Base-by-base conservation (phyloP, 768 basidiomycete genomes). In the Collybia mongolica region DNA sequence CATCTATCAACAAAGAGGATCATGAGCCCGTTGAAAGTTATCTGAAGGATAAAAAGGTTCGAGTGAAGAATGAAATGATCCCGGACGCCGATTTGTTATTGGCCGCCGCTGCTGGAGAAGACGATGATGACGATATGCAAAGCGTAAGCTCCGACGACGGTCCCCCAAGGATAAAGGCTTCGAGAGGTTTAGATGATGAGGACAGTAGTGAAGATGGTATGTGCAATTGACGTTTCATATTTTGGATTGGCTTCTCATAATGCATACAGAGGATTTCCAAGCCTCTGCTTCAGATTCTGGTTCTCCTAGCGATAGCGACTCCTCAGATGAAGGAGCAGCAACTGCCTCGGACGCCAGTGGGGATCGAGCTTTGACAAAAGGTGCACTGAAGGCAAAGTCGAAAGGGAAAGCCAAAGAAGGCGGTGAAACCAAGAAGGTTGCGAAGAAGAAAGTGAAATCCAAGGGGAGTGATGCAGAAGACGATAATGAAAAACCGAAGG, bases 1-100 rank as follows among this genome's bases (percentile, higher is more conserved):
- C 90, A 1, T 90, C 92, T 2, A 87, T 99, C 69, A 90, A 90
- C 70, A 98, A 96, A 70, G 96, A 98, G 64, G 97, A 99, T 62
- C 88, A 93, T 56, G 89, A 90, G 51, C 77, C 82, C 12, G 88
- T 91, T 26, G 90, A 93, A 61, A 75, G 81, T 18, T 98, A 91
- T 67, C 70, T 99, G 58, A 84, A 84, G 60, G 85, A 88, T 23
- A 96, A 97, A 77, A 95, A 94, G 69, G 82, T 98, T 57, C 82
- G 85, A 59, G 81, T 96, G 55, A 97, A 97, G 82, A 96, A 93
- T 67, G 93, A 96, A 80, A 93, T 94, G 82, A 82, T 89, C 46
- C 87, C 90, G 12, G 95, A 97, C 61, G 86, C 85, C 17, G 86
- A 93, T 61, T 72, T 90, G 54, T 75, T 90, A 59, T 68, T 90